These are phyloP conservation scores for Rhinocladiella similis DNA, from an alignment of 2,329 filamentous ascomycete genomes.

Conservation along the genomic window DNA sequence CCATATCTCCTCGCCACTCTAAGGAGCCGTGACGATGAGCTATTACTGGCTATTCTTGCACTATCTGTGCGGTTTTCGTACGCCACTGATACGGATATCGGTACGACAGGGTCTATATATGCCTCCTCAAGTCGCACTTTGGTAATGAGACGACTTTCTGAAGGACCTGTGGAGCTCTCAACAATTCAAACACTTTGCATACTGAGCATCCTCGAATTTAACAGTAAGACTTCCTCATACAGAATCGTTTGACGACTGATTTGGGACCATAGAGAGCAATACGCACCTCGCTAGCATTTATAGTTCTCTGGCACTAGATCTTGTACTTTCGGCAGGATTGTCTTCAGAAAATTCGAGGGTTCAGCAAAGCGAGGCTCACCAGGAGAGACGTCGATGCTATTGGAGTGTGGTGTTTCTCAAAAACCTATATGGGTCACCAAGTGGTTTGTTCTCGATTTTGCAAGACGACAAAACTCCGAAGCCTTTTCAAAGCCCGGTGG, in stretches of 20 bases:
- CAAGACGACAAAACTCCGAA: conserved; percentile 19
- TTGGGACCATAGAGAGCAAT: conserved; percentile 41
- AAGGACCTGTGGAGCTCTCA: conserved; percentile 44
- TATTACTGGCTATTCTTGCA: conserved; percentile 34
- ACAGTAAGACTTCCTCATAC: conserved; percentile 33
- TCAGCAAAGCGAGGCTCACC: not conserved
- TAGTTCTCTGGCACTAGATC: conserved; percentile 47
- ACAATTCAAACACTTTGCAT: conserved; percentile 45
- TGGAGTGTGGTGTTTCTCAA: conserved; percentile 47
- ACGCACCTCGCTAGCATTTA: conserved; percentile 46
- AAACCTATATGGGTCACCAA: conserved; percentile 41
- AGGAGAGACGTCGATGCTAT: conserved; percentile 35
- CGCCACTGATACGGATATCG: not conserved
- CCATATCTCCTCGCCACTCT: conserved; percentile 23
- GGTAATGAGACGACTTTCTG: conserved; percentile 40
- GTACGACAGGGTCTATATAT: not conserved
- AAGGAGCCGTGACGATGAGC: conserved; percentile 29
- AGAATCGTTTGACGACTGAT: not conserved
- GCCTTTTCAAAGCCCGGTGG: conserved; percentile 12
- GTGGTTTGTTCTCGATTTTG: conserved; percentile 13
- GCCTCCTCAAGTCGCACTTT: conserved; percentile 31
- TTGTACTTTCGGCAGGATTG: conserved; percentile 48
- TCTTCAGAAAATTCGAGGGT: conserved; percentile 35
- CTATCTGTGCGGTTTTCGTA: conserved; percentile 33
- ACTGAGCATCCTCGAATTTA: conserved; percentile 43